Evolutionary conservation across 2,329 filamentous ascomycete species (phyloP).

Genomic region (Sporothrix globosa): DNA sequence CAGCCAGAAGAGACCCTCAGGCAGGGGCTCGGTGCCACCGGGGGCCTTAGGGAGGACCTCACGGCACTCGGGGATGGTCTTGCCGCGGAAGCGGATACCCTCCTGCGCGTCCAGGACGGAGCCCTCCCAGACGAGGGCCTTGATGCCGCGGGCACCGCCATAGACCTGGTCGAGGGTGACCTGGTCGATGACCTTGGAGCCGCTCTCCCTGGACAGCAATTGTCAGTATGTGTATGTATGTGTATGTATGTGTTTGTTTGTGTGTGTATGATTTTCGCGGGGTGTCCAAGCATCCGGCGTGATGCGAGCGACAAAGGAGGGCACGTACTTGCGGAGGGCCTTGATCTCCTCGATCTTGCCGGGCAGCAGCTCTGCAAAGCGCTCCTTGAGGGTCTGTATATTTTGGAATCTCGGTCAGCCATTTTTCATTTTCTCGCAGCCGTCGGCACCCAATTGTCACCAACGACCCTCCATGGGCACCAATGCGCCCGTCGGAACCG

Average conservation of each 20-base stretch:
- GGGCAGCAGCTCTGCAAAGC: constrained; percentile 93
- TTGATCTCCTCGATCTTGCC: constrained; percentile 99
- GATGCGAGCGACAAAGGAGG: background rate
- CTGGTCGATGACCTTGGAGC: constrained; percentile 93
- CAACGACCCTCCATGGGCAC: background rate
- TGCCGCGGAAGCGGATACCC: constrained; percentile 98
- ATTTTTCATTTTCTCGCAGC: background rate
- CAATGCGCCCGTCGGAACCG: constrained; percentile 13
- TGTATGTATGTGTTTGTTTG: background rate
- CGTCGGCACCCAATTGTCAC: background rate
- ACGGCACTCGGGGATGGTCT: constrained; percentile 99
- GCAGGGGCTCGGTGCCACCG: constrained; percentile 93
- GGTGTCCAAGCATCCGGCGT: constrained; percentile 2
- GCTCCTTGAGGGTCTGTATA: constrained; percentile 88
- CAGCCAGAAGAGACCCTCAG: constrained; percentile 99
- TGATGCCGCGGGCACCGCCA: constrained; percentile 98
- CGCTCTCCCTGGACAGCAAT: constrained; percentile 71
- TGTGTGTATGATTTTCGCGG: background rate
- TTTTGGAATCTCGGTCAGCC: constrained; percentile 27
- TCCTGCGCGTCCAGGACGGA: constrained; percentile 98
- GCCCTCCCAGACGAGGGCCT: constrained; percentile 97
- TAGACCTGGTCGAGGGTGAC: constrained; percentile 99
- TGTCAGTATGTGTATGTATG: background rate
- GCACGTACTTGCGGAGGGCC: constrained; percentile 86
- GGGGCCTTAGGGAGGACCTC: constrained; percentile 95